A percentile compares a stretch with the other conserved stretches of the same genome.
Evolutionary conservation across 2,329 filamentous ascomycete genomes (phyloP).

Genomic region (Ascochyta viciae-villosae): DNA sequence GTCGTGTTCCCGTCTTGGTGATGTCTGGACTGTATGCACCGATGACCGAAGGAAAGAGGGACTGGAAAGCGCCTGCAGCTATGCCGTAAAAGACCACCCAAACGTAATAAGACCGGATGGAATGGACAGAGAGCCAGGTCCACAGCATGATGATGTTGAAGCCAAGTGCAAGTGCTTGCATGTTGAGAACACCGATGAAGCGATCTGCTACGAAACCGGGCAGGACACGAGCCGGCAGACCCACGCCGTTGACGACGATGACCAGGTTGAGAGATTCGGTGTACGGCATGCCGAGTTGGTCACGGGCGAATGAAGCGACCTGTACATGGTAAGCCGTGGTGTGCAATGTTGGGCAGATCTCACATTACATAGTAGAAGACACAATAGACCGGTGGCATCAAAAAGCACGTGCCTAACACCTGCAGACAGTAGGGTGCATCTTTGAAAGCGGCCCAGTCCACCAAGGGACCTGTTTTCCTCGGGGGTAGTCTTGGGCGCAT

Average conservation of each 20-base stretch:
- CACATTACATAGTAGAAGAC: slow-evolving; percentile 64
- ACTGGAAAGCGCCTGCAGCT: slow-evolving; percentile 54
- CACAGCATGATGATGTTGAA: slow-evolving; percentile 55
- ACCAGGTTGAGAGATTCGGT: slow-evolving; percentile 62
- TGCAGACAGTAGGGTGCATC: slow-evolving; percentile 63
- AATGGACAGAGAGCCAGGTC: slow-evolving; percentile 65
- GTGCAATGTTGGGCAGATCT: neutral
- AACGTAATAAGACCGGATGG: slow-evolving; percentile 61
- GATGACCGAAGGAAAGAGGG: slow-evolving; percentile 52
- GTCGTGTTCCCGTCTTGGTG: slow-evolving; percentile 51
- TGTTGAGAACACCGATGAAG: slow-evolving; percentile 65
- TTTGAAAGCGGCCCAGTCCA: slow-evolving; percentile 65
- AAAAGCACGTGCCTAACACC: slow-evolving; percentile 54
- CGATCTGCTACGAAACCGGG: slow-evolving; percentile 63
- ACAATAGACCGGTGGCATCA: slow-evolving; percentile 63
- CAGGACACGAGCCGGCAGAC: slow-evolving; percentile 61
- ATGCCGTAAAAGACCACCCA: slow-evolving; percentile 72
- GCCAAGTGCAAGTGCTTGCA: slow-evolving; percentile 61
- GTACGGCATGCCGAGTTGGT: slow-evolving; percentile 55
- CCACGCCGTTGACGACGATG: slow-evolving; percentile 64
- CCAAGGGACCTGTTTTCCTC: slow-evolving; percentile 57
- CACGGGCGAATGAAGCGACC: slow-evolving; percentile 49
- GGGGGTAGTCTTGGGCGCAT: slow-evolving; percentile 58
- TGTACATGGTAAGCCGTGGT: slow-evolving; percentile 7
- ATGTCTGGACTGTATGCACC: slow-evolving; percentile 45